Evolutionary conservation across 2,329 filamentous ascomycete species (phyloP), one percentile per base, ranked within the genome.

Genomic region (Laburnicola sp.): DNA sequence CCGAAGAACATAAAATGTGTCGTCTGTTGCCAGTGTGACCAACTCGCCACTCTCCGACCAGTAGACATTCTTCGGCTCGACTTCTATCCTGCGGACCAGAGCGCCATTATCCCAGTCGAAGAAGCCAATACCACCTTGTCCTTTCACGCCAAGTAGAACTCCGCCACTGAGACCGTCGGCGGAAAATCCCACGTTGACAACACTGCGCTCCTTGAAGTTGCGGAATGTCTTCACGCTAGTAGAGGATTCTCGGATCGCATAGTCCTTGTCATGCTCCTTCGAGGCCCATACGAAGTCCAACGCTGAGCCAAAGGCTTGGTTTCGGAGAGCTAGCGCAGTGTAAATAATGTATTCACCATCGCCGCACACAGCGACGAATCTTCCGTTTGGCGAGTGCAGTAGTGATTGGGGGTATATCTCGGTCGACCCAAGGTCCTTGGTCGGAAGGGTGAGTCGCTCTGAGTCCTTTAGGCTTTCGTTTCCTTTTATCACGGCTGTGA

Each of bases 291-390:
- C 92, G 72, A 99, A 99, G 75, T 99, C 94, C 45, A 97, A 78
- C 5, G 93, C 94, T 35, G 90, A 92, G 22, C 94, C 94, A 67
- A 99, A 99, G 3, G 91, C 91, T 78, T 97, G 97, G 76, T 99
- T 97, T 71, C 94, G 86, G 83, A 95, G 96, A 2, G 93, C 93
- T 51, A 97, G 82, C 49, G 94, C 92, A 26, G 94, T 97, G 78
- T 97, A 97, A 66, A 97, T 96, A 72, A 97, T 97, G 77, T 97
- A 99, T 75, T 99, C 94, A 56, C 94, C 94, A 71, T 99, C 94
- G 60, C 94, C 94, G 60, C 93, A 97, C 2, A 92, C 87, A 16
- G 88, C 88, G 42, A 94, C 89, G 62, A 94, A 94, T 54, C 91
- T 86, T 45, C 91, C 91, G 64, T 99, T 99, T 31, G 94, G 90